Evolutionary conservation across 2,329 filamentous ascomycete genomes (phyloP).

Genomic region (Alternaria gansuensis): DNA sequence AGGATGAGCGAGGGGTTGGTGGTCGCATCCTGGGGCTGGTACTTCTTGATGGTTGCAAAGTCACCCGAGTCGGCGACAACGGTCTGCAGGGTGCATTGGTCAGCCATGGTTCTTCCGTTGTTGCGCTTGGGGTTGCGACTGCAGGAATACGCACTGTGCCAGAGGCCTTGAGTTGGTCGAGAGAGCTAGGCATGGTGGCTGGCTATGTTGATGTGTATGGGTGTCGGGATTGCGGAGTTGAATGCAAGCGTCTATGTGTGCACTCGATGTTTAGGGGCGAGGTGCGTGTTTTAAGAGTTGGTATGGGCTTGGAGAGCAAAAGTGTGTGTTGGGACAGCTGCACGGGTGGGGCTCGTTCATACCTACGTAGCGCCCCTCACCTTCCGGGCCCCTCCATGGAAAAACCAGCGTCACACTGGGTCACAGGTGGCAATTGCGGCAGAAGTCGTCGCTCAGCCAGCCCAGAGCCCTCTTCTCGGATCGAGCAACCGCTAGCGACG

Average conservation of each 20-base stretch:
- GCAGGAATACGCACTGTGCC: slow-evolving; percentile 80
- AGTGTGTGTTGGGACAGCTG: slow-evolving; percentile 23
- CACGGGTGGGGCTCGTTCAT: slow-evolving; percentile 32
- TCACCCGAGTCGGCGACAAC: slow-evolving; percentile 97
- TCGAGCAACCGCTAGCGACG: slow-evolving; percentile 11
- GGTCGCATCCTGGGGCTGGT: slow-evolving; percentile 99
- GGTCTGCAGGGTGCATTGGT: slow-evolving; percentile 64
- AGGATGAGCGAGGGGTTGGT: slow-evolving; percentile 99
- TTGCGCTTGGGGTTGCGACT: slow-evolving; percentile 23
- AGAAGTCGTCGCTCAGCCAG: slow-evolving; percentile 1
- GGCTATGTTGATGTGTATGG: slow-evolving; percentile 28
- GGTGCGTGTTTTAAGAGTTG: slow-evolving; percentile 13
- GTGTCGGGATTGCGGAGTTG: slow-evolving; percentile 25
- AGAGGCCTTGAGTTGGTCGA: slow-evolving; percentile 95
- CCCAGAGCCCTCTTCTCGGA: slow-evolving; percentile 3
- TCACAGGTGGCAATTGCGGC: slow-evolving; percentile 45
- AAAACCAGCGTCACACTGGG: slow-evolving; percentile 50
- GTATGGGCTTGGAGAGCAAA: slow-evolving; percentile 27
- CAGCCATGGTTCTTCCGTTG: slow-evolving; percentile 15
- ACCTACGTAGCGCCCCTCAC: slow-evolving; percentile 21
- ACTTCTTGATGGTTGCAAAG: slow-evolving; percentile 90
- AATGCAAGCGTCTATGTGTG: slow-evolving; percentile 8
- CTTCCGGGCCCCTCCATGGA: slow-evolving; percentile 36
- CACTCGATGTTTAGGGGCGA: slow-evolving; percentile 16
- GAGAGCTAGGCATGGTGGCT: slow-evolving; percentile 78